Evolutionary conservation across 805 yeast genomes (phyloP).

Genomic region (Pachysolen tannophilus): DNA sequence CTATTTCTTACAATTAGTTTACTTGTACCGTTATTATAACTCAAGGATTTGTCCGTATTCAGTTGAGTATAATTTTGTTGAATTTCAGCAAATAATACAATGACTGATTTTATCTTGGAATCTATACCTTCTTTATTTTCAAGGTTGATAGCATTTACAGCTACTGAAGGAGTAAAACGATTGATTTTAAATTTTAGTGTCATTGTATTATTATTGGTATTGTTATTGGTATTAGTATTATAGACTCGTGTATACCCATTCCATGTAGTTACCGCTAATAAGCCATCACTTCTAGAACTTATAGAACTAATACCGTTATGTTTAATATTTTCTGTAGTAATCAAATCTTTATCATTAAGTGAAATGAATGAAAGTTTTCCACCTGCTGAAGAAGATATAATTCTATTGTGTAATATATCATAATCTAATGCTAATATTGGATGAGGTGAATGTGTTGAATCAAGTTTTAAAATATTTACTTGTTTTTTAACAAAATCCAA

Average conservation of each 20-base stretch:
- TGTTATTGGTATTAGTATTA: no score
- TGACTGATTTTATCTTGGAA: conserved; percentile 13
- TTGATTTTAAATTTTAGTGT: conserved; percentile 14
- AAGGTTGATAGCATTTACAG: conserved; percentile 6
- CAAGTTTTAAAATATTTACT: no score
- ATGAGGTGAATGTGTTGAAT: conserved; percentile 38
- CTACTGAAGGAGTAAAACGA: conserved; percentile 18
- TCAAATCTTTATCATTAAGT: conserved; percentile 4
- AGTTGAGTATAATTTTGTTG: conserved; percentile 14
- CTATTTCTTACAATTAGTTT: conserved; percentile 23
- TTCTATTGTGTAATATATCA: conserved; percentile 15
- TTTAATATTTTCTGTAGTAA: conserved; percentile 15
- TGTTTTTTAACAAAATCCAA: conserved; percentile 15
- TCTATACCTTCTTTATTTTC: conserved; percentile 9
- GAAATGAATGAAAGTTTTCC: conserved; percentile 29
- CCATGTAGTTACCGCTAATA: conserved; percentile 40
- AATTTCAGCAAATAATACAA: conserved; percentile 14
- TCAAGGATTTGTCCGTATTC: conserved; percentile 7
- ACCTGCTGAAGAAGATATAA: conserved; percentile 43
- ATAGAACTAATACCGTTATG: conserved; percentile 31
- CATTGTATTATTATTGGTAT: background rate
- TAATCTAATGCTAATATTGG: conserved; percentile 41
- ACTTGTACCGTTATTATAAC: conserved; percentile 21
- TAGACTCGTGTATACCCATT: conserved; percentile 36
- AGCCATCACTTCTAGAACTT: conserved; percentile 13